A percentile compares a stretch with the other conserved stretches of the same genome.
Conservation (phyloP, 2,329 filamentous ascomycete genomes). For the Knufia petricola region DNA sequence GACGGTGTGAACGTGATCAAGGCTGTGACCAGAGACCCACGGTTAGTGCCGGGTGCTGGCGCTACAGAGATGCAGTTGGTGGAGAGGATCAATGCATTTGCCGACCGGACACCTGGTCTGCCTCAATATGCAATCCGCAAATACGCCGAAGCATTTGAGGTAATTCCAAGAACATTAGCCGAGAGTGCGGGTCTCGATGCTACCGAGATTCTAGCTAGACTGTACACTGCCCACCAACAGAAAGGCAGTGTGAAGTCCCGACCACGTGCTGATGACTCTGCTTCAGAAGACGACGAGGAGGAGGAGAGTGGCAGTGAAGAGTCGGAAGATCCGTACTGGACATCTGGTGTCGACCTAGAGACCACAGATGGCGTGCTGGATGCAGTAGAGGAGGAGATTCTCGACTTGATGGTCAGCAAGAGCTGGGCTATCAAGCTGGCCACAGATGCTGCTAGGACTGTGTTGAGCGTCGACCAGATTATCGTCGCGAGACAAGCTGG, state of each 20-base stretch:
- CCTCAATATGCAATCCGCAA: slow-evolving; percentile 96
- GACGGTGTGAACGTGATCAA: slow-evolving; percentile 98
- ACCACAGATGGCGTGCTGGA: slow-evolving; percentile 80
- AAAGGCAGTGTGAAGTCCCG: slow-evolving; percentile 18
- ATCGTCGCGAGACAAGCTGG: slow-evolving; percentile 96
- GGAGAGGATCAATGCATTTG: slow-evolving; percentile 80
- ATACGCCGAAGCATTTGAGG: slow-evolving; percentile 94
- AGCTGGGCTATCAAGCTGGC: slow-evolving; percentile 95
- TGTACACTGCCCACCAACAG: slow-evolving; percentile 84
- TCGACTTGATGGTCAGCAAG: slow-evolving; percentile 87
- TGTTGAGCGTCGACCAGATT: slow-evolving; percentile 95
- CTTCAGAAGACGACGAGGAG: slow-evolving; percentile 26
- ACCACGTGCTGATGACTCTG: slow-evolving; percentile 17
- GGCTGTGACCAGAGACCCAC: slow-evolving; percentile 86
- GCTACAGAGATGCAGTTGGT: slow-evolving; percentile 91
- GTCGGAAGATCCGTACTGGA: slow-evolving; percentile 70
- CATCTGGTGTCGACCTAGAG: slow-evolving; percentile 89
- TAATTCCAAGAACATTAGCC: slow-evolving; percentile 84
- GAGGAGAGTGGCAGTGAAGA: slow-evolving; percentile 32
- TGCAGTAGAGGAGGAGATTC: slow-evolving; percentile 75
- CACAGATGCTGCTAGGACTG: slow-evolving; percentile 85
- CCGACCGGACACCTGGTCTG: slow-evolving; percentile 84
- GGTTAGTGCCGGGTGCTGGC: slow-evolving; percentile 86
- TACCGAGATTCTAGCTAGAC: slow-evolving; percentile 84
- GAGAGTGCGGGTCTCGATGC: slow-evolving; percentile 94